Evolutionary conservation across 192 early-diverging fungal genomes (phyloP), one percentile per base, ranked within the genome.

Genomic region (Backusella tuberculispora): DNA sequence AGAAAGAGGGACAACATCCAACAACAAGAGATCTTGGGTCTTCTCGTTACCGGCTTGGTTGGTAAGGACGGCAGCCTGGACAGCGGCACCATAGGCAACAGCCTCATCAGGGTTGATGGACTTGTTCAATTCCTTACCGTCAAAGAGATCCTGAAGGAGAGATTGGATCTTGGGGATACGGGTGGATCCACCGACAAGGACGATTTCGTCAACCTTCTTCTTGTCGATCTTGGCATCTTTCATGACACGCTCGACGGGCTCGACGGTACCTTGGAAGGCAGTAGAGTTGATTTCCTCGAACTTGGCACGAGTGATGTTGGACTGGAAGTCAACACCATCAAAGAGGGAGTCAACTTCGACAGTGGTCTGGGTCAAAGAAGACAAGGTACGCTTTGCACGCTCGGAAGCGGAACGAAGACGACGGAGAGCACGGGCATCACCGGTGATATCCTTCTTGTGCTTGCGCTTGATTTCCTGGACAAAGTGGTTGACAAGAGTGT

Each of bases 401-500:
- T 90, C 90, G 81, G 84, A 89, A 60, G 89, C 92, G 41, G 89
- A 89, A 79, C 90, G 90, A 77, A 92, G 88, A 80, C 90, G 90
- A 66, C 90, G 90, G 72, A 89, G 84, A 66, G 92, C 92, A 74
- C 90, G 88, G 71, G 89, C 84, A 78, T 93, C 90, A 74, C 85
- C 88, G 37, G 85, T 79, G 80, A 92, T 86, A 83, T 92, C 92
- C 83, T 89, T 89, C 74, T 84, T 78, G 84, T 93, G 86, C 84
- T 92, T 91, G 77, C 85, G 85, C 86, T 90, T 88, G 75, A 84
- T 77, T 82, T 97, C 94, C 76, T 95, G 88, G 68, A 85, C 84
- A 64, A 97, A 97, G 95, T 95, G 93, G 81, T 91, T 90, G 83
- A 97, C 94, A 44, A 97, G 84, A 76, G 92, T 90, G 92, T 96